Conservation (phyloP, 176 grass and related monocot genomes). For the Poa annua region DNA sequence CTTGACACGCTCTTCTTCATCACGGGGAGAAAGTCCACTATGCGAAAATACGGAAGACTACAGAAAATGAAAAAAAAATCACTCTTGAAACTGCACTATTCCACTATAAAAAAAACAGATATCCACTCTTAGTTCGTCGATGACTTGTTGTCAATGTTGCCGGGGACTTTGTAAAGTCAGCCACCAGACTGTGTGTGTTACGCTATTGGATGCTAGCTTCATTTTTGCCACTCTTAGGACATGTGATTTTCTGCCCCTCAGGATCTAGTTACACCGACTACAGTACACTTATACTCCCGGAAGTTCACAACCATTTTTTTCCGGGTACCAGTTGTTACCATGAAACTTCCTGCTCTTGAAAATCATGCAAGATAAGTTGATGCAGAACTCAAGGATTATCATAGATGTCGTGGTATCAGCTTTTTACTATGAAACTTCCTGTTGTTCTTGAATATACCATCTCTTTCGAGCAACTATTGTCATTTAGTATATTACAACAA, state of each 20-base stretch:
- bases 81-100: neutral
- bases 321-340: neutral
- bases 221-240: too few relatives aligned
- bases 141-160: too few relatives aligned
- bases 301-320: neutral
- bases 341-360: neutral
- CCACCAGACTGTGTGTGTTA: too few relatives aligned
- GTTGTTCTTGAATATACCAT: neutral
- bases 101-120: too few relatives aligned
- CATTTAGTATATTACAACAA: neutral
- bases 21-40: neutral
- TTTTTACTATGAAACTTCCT: conserved; percentile 15
- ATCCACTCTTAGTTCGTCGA: too few relatives aligned
- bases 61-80: neutral
- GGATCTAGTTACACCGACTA: neutral
- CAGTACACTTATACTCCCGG: neutral
- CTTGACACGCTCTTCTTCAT: neutral
- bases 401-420: neutral
- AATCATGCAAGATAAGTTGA: neutral
- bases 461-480: neutral
- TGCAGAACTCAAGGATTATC: neutral
- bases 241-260: neutral
- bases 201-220: too few relatives aligned
- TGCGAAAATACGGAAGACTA: neutral
- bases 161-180: too few relatives aligned